Evolutionary conservation across 2,329 filamentous ascomycete genomes (phyloP), one percentile per base, ranked within the genome.

Genomic region (Ceratocystis ficicola): DNA sequence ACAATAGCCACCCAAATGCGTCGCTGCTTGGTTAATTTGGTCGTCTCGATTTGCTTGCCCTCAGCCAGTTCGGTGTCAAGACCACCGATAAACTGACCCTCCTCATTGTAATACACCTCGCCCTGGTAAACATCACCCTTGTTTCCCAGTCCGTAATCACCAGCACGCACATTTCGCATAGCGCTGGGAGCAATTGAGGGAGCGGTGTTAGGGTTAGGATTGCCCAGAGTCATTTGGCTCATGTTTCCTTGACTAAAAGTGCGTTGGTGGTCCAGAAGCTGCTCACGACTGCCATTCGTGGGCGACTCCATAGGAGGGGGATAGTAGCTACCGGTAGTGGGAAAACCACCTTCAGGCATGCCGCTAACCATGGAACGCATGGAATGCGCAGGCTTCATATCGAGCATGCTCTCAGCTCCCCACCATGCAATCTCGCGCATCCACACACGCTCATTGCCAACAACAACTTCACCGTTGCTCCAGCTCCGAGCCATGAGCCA

Each of bases 351-450:
- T 41, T 92, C 89, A 68, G 72, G 69, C 69, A 73, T 32, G 17
- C 60, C 64, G 48, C 66, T 64, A 3, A 68, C 63, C 67, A 68
- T 68, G 7, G 64, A 63, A 6, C 69, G 70, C 59, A 71, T 69
- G 57, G 75, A 74, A 50, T 85, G 82, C 64, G 82, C 79, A 1
- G 86, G 84, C 75, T 94, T 93, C 71, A 95, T 80, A 72, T 99
- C 94, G 32, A 97, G 85, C 88, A 96, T 95, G 68, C 84, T 89
- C 77, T 99, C 94, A 4, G 92, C 93, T 75, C 97, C 93, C 93
- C 93, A 97, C 93, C 94, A 99, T 1, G 92, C 89, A 66, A 79
- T 82, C 75, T 99, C 94, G 62, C 93, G 85, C 79, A 97, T 92
- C 94, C 94, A 99, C 52, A 99, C 86, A 41, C 94, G 88, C 75